Evolutionary conservation across 495 filamentous ascomycete genomes (phyloP).

Genomic region (Penicillium pancosmium): DNA sequence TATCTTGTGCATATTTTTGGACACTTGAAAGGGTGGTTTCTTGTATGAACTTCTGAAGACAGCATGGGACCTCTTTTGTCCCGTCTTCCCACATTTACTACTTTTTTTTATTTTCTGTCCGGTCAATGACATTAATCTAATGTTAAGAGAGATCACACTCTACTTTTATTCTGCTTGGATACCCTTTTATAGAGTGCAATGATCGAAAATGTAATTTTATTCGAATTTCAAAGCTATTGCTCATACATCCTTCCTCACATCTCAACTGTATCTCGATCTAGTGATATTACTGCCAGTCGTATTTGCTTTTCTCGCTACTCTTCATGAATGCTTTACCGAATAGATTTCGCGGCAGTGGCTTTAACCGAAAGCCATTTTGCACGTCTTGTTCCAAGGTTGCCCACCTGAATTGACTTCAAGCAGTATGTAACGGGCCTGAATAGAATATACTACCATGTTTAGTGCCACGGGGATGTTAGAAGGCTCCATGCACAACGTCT

Average conservation of each 20-base stretch:
- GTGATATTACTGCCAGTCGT: too few species aligned
- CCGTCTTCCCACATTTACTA: slow-evolving; percentile 7
- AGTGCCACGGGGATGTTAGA: too few species aligned
- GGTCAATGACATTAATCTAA: slow-evolving; percentile 8
- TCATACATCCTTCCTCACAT: background rate
- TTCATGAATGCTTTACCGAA: too few species aligned
- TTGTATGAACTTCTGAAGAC: slow-evolving; percentile 17
- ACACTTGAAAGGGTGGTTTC: slow-evolving; percentile 18
- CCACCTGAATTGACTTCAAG: too few species aligned
- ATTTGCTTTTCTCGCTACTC: too few species aligned
- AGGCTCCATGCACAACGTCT: too few species aligned
- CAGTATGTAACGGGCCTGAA: too few species aligned
- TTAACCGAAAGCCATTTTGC: too few species aligned
- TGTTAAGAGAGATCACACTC: slow-evolving; percentile 3
- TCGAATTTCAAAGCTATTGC: background rate
- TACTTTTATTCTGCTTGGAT: slow-evolving; percentile 1
- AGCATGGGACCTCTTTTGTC: background rate
- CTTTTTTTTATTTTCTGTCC: slow-evolving; percentile 7
- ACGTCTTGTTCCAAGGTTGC: too few species aligned
- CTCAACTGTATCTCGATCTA: too few species aligned
- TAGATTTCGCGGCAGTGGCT: too few species aligned
- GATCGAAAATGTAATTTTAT: slow-evolving; percentile 4
- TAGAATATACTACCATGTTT: too few species aligned
- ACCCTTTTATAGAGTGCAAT: slow-evolving; percentile 2
- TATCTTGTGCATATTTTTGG: slow-evolving; percentile 26